These are phyloP conservation scores for Chrysochromulina parva DNA, from an alignment of 78 protist species.

Conservation along the genomic window DNA sequence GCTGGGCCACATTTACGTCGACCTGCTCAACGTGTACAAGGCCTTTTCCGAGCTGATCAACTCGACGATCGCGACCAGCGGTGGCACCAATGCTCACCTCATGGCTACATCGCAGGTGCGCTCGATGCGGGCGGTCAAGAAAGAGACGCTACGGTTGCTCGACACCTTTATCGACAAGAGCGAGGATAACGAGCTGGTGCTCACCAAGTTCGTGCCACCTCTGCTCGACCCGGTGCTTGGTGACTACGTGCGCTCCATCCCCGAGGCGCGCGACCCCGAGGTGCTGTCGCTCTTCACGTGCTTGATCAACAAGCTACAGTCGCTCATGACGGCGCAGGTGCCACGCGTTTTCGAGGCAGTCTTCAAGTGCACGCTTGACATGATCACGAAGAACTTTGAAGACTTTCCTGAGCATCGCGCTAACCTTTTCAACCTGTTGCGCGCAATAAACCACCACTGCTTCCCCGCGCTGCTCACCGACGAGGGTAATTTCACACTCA, in stretches of 20 bases:
- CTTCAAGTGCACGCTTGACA: constrained; percentile 85
- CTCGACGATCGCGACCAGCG: constrained; percentile 41
- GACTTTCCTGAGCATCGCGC: constrained; percentile 92
- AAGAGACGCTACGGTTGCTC: constrained; percentile 76
- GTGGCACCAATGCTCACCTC: not conserved
- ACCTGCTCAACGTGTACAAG: constrained; percentile 76
- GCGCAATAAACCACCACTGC: constrained; percentile 83
- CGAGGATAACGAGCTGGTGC: constrained; percentile 33
- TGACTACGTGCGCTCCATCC: constrained; percentile 77
- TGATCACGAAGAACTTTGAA: constrained; percentile 84
- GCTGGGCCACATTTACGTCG: constrained; percentile 81
- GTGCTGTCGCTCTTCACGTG: constrained; percentile 71
- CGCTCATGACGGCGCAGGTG: constrained; percentile 10
- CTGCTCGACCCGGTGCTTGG: constrained; percentile 83
- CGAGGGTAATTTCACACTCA: constrained; percentile 62
- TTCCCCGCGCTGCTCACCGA: constrained; percentile 58
- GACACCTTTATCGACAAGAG: constrained; percentile 74
- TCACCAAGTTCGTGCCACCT: constrained; percentile 70
- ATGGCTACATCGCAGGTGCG: constrained; percentile 44
- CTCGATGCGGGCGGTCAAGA: constrained; percentile 81
- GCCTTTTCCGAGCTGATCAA: constrained; percentile 61
- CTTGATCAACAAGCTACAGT: constrained; percentile 51
- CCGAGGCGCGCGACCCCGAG: constrained; percentile 58
- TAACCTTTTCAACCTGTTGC: constrained; percentile 83
- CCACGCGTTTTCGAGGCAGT: constrained; percentile 77